Conservation (phyloP, 129 eudicot genomes). For the Centella asiatica region DNA sequence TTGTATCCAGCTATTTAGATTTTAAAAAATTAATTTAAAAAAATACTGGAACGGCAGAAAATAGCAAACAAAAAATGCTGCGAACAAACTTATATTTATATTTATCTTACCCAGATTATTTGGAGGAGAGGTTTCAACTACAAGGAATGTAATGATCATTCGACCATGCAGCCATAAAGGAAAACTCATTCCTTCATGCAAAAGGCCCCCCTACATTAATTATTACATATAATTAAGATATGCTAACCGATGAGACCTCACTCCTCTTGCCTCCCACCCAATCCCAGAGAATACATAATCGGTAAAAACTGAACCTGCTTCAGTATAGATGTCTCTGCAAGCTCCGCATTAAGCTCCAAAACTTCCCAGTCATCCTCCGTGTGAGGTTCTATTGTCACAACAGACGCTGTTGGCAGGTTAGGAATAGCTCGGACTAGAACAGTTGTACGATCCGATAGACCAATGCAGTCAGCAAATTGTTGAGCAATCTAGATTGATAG, state of each 20-base stretch:
- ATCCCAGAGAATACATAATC: not conserved
- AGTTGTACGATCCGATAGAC: slow-evolving; percentile 43
- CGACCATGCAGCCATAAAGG: slow-evolving; percentile 96
- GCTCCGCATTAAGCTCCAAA: slow-evolving; percentile 81
- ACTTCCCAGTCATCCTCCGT: slow-evolving; percentile 99
- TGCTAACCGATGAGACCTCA: not conserved
- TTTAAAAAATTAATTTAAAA: too few species aligned
- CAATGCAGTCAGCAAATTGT: slow-evolving; percentile 81
- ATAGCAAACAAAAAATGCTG: not conserved
- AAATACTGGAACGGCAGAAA: not conserved
- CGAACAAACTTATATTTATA: too few species aligned
- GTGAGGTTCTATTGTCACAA: slow-evolving; percentile 74
- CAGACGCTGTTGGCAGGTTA: slow-evolving; percentile 67
- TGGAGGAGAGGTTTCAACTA: slow-evolving; percentile 62
- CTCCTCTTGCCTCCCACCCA: not conserved
- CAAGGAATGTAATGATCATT: slow-evolving; percentile 59
- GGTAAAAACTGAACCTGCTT: slow-evolving; percentile 50
- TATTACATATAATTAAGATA: not conserved
- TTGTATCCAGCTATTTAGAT: not conserved
- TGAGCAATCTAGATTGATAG: slow-evolving; percentile 56
- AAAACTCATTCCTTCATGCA: slow-evolving; percentile 73
- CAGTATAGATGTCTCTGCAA: slow-evolving; percentile 71
- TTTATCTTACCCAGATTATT: slow-evolving; percentile 60
- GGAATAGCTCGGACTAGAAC: slow-evolving; percentile 65
- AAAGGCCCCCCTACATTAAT: slow-evolving; percentile 59